Evolutionary conservation across 345 rosid genomes (phyloP), one percentile per base, ranked within the genome.

Genomic region (Eucalyptus rudis): DNA sequence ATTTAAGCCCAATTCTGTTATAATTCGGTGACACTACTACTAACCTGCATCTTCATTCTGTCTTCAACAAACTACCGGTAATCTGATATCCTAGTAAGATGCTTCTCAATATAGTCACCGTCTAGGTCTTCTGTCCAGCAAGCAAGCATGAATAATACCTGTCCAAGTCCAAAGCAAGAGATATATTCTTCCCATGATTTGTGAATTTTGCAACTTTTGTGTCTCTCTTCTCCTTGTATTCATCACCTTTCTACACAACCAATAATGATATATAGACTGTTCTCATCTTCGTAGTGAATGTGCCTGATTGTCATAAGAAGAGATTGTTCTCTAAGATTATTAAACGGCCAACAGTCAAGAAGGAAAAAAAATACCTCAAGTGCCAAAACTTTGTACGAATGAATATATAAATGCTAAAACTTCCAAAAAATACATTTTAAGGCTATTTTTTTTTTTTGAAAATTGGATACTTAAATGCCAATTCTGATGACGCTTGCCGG

Each of bases 401-500:
- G 4, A 3, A 52, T 4, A 52, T 2, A 52, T 52, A 52, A 52
- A 19, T 17, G 9, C 22, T 51, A 51, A 51, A 51, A 51, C 8
- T 51, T 17, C 56, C 1, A 51, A 51, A 51, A 51, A 51, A 3
- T 51, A 3, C 22, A 17, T 7, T 51, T 51, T 51, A 17, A 13
- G 50, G 49, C 3, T 52, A 17, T 17, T 2, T 51, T 15, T 51
- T 16, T 51, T 17, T 51, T 51, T 51, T 6, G 8, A 51, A 51
- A 51, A 17, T 51, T 17, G 22, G 9, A 51, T 51, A 51, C 56
- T 51, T 17, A 17, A 51, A 51, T 17, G 8, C 9, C 22, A 51
- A 51, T 52, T 52, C 1, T 0, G 0, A 3, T 52, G 56, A 52
- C 1, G 24, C 24, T 52, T 19, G 9, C 4, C 0, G 0, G 56